A percentile compares a stretch with the other conserved stretches of the same genome.
phyloP scores from a whole-genome alignment of 2,329 filamentous ascomycete genomes.

The Alternaria brassicae region DNA sequence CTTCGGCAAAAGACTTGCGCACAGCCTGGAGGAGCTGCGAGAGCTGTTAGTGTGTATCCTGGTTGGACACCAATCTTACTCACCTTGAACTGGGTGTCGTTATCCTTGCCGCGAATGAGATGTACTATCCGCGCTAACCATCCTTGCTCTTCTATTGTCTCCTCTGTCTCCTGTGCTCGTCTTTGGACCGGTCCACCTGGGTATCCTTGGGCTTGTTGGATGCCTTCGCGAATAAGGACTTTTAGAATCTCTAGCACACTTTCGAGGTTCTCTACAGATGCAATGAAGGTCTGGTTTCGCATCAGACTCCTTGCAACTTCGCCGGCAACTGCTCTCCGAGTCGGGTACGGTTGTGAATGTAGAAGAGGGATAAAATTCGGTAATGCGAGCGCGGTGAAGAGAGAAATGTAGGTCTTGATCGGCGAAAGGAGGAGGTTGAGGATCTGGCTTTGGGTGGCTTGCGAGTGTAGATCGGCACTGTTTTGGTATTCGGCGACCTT shows the following conservation, averaged over 20 bases:
- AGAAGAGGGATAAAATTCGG: constrained; percentile 91
- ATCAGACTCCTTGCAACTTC: constrained; percentile 86
- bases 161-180: constrained; percentile 85
- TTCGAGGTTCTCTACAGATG: constrained; percentile 79
- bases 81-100: constrained; percentile 89
- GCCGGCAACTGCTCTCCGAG: constrained; percentile 85
- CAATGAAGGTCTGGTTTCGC: constrained; percentile 79
- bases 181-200: constrained; percentile 77
- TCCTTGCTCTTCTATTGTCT: constrained; percentile 97
- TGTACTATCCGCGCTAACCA: constrained; percentile 95
- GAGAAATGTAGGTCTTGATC: constrained; percentile 85
- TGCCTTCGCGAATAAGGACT: constrained; percentile 92
- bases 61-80: not conserved
- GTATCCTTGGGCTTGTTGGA: constrained; percentile 81
- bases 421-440: constrained; percentile 90
- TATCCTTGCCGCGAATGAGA: constrained; percentile 80
- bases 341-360: constrained; percentile 91
- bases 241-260: constrained; percentile 87
- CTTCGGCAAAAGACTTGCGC: constrained; percentile 85
- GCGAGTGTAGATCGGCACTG: constrained; percentile 92
- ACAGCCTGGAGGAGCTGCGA: constrained; percentile 79
- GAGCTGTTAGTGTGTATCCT: constrained; percentile 21
- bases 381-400: constrained; percentile 94
- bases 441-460: constrained; percentile 85
- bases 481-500: constrained; percentile 91